Evolutionary conservation across 176 grass and related monocot genomes (phyloP).

Genomic region (Triticum timopheevii): DNA sequence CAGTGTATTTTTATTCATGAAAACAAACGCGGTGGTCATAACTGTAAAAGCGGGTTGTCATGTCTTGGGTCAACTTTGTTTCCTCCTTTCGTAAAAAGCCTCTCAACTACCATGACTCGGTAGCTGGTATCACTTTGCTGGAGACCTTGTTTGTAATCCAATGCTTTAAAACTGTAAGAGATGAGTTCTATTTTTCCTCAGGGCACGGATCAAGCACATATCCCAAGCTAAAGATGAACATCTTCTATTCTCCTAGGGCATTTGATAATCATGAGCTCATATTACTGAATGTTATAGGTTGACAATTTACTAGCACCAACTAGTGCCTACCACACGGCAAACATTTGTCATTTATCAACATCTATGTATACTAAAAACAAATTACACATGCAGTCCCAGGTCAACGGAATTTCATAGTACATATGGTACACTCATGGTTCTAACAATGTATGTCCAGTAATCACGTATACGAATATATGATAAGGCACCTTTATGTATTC

Average conservation of each 20-base stretch:
- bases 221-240: background rate
- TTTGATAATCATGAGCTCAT: background rate
- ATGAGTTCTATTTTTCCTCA: background rate
- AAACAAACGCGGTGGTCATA: background rate
- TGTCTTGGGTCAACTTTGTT: background rate
- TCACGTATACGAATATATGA: background rate
- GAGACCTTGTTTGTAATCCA: background rate
- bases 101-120: background rate
- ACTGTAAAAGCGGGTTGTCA: background rate
- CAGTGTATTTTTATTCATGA: background rate
- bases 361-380: conserved; percentile 4
- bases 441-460: background rate
- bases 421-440: background rate
- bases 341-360: background rate
- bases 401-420: background rate
- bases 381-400: background rate
- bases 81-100: background rate
- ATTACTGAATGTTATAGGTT: background rate
- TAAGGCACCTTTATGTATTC: conserved; percentile 88
- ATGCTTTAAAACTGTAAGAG: background rate
- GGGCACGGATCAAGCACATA: background rate
- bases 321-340: background rate
- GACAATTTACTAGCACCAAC: background rate
- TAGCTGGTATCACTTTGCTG: background rate
- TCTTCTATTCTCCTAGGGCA: background rate